phyloP scores from a whole-genome alignment of 78 protist genomes.

The Dictyostelium intermedium region DNA sequence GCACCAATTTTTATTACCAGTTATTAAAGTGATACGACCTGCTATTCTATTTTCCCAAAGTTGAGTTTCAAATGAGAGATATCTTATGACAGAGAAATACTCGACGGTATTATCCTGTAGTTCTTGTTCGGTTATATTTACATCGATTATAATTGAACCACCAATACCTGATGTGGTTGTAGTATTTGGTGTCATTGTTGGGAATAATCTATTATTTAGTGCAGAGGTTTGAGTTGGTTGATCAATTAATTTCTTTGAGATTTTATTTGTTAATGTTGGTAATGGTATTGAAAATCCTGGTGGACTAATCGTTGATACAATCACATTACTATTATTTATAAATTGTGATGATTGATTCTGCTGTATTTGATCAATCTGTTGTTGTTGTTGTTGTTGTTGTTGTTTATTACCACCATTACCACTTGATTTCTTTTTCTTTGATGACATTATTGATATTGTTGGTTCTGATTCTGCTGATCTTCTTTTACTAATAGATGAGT shows the following conservation, averaged over 20 bases:
- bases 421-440: conserved; percentile 2
- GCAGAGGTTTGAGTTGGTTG: neutral
- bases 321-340: neutral
- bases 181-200: neutral
- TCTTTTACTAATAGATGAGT: neutral
- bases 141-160: conserved; percentile 21
- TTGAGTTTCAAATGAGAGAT: neutral
- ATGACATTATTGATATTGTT: neutral
- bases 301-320: neutral
- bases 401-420: neutral
- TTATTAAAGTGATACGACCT: conserved; percentile 20
- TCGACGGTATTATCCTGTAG: conserved; percentile 17
- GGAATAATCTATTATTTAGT: neutral
- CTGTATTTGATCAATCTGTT: neutral
- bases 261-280: neutral
- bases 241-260: neutral
- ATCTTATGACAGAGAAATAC: conserved; percentile 36
- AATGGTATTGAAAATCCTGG: neutral
- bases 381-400: neutral
- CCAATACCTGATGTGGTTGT: neutral
- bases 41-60: conserved; percentile 57
- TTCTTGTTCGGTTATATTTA: conserved; percentile 43
- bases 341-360: neutral
- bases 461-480: neutral
- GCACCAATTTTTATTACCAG: conserved; percentile 62